phyloP scores from a whole-genome alignment of 2,329 filamentous ascomycete species.

The Aspergillus niger region DNA sequence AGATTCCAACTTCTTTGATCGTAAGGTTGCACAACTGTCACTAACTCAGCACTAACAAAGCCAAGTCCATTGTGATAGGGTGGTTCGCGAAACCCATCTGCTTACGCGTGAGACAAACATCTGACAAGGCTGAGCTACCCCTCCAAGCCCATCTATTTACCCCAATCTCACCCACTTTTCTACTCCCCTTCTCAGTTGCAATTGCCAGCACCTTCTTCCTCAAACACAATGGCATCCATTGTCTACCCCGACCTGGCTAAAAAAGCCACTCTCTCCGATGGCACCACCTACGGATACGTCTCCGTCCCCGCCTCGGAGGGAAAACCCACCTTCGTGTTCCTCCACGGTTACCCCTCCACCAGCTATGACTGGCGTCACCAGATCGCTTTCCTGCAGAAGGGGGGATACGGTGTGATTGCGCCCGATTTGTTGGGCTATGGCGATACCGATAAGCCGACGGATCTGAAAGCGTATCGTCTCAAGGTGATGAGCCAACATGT shows the following conservation, averaged over 20 bases:
- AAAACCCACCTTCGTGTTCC: constrained; percentile 46
- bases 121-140: too few species aligned
- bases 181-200: neutral
- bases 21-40: too few species aligned
- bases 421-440: constrained; percentile 48
- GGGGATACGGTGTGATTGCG: constrained; percentile 48
- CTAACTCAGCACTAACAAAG: too few species aligned
- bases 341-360: constrained; percentile 55
- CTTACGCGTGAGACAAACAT: too few species aligned
- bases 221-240: constrained; percentile 18
- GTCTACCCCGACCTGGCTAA: constrained; percentile 23
- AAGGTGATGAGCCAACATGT: constrained; percentile 39
- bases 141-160: neutral
- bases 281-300: constrained; percentile 33
- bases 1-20: too few species aligned
- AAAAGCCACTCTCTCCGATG: constrained; percentile 17
- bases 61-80: too few species aligned
- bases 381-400: constrained; percentile 34
- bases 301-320: constrained; percentile 21
- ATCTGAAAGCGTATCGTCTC: constrained; percentile 30
- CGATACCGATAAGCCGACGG: constrained; percentile 34
- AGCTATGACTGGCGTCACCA: constrained; percentile 49
- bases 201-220: too few species aligned
- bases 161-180: neutral
- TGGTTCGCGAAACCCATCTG: too few species aligned